Evolutionary conservation across 805 yeast species (phyloP).

Genomic region (Lachancea cidri): DNA sequence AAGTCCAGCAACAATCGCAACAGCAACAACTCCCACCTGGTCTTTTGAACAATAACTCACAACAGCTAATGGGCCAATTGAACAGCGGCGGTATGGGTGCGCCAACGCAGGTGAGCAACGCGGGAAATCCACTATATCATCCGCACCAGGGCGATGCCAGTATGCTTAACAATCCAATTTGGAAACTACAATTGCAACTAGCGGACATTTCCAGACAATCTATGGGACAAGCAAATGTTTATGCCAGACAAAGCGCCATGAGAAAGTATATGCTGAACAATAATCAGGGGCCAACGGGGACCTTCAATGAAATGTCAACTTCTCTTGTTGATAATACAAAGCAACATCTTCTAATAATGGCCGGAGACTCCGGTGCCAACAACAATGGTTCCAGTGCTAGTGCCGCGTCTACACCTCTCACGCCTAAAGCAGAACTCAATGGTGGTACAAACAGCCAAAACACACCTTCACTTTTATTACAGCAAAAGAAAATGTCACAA

Average conservation of each 20-base stretch:
- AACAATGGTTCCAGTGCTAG: conserved; percentile 18
- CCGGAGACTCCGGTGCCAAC: conserved; percentile 14
- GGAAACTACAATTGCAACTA: conserved; percentile 34
- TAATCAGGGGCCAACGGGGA: conserved; percentile 15
- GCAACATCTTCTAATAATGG: conserved; percentile 30
- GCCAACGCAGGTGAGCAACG: conserved; percentile 12
- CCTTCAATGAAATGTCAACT: conserved; percentile 17
- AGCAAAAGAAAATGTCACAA: conserved; percentile 39
- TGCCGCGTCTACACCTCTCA: conserved; percentile 30
- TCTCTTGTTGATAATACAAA: conserved; percentile 32
- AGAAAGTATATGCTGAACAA: conserved; percentile 30
- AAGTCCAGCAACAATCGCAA: conserved; percentile 21
- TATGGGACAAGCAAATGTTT: conserved; percentile 33
- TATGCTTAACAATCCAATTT: conserved; percentile 30
- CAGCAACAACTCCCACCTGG: conserved; percentile 4
- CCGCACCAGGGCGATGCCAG: conserved; percentile 33
- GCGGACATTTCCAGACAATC: conserved; percentile 31
- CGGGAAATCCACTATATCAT: conserved; percentile 32
- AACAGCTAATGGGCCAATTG: background rate
- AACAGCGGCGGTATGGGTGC: background rate
- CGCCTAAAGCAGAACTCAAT: conserved; percentile 28
- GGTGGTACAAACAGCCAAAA: conserved; percentile 21
- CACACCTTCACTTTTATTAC: conserved; percentile 30
- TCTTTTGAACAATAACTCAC: background rate
- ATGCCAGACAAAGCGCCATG: conserved; percentile 36